Conservation (phyloP, 805 yeast genomes). For the Candida qinlingensis region DNA sequence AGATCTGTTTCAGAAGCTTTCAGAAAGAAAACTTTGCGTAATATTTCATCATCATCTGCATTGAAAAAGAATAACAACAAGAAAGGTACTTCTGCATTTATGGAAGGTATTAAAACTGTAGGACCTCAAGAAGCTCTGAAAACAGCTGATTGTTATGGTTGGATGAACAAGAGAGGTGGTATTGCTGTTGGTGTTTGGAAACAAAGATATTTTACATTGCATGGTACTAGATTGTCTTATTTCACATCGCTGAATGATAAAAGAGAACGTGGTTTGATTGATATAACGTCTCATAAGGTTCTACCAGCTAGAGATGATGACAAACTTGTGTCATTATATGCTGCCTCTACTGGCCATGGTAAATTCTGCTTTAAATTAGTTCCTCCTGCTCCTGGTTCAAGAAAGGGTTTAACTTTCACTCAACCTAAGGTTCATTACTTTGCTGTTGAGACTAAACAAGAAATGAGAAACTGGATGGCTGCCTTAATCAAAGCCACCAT, state of each 20-base stretch:
- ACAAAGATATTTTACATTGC: conserved; percentile 74
- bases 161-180: conserved; percentile 94
- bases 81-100: conserved; percentile 70
- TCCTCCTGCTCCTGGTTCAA: conserved; percentile 97
- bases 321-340: conserved; percentile 77
- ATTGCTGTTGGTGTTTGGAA: conserved; percentile 89
- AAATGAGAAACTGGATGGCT: conserved; percentile 93
- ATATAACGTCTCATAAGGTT: conserved; percentile 91
- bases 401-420: conserved; percentile 91
- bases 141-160: conserved; percentile 77
- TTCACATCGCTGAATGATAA: conserved; percentile 73
- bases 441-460: conserved; percentile 88
- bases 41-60: conserved; percentile 45
- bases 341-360: conserved; percentile 93
- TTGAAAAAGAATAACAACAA: conserved; percentile 36
- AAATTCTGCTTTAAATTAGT: conserved; percentile 84
- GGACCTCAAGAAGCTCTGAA: conserved; percentile 75
- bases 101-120: conserved; percentile 78
- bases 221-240: conserved; percentile 90
- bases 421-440: conserved; percentile 94
- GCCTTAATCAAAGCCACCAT: conserved; percentile 94
- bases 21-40: conserved; percentile 46
- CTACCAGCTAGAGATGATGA: conserved; percentile 81
- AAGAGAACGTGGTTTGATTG: conserved; percentile 88
- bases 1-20: conserved; percentile 46